phyloP scores from a whole-genome alignment of 2,329 filamentous ascomycete genomes.

The Fusarium nisikadoi region DNA sequence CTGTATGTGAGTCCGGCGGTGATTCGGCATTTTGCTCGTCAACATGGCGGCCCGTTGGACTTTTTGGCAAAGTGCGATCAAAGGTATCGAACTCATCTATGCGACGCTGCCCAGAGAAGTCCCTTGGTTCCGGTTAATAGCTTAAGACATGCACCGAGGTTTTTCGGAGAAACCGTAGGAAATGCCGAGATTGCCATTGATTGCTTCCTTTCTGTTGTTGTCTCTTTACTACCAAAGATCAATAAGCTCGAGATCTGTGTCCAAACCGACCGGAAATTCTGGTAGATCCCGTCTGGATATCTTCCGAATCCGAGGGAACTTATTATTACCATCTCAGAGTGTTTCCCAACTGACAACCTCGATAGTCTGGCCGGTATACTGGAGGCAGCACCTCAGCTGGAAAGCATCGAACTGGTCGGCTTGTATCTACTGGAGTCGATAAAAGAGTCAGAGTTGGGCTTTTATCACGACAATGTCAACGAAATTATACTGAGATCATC shows the following conservation, averaged over 20 bases:
- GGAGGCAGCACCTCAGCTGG: neutral
- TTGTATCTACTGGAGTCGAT: neutral
- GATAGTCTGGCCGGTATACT: neutral
- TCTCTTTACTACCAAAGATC: neutral
- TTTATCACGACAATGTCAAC: neutral
- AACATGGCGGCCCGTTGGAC: too few relatives aligned
- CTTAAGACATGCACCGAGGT: too few relatives aligned
- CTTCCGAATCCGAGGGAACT: neutral
- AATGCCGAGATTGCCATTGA: neutral
- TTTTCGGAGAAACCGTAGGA: too few relatives aligned
- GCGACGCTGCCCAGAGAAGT: neutral
- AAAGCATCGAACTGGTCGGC: neutral
- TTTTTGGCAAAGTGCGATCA: neutral
- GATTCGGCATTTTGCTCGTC: too few relatives aligned
- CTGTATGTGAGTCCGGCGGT: neutral
- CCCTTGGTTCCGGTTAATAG: too few relatives aligned
- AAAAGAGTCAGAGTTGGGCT: fast-evolving
- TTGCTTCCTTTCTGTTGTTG: fast-evolving
- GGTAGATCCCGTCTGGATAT: neutral
- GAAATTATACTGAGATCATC: neutral
- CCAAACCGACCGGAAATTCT: fast-evolving
- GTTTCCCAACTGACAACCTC: neutral
- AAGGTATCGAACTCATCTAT: neutral
- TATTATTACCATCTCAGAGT: fast-evolving
- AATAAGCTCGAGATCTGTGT: neutral